These are phyloP conservation scores for Zarea fungicola DNA, from an alignment of 2,329 filamentous ascomycete species.

Conservation along the genomic window DNA sequence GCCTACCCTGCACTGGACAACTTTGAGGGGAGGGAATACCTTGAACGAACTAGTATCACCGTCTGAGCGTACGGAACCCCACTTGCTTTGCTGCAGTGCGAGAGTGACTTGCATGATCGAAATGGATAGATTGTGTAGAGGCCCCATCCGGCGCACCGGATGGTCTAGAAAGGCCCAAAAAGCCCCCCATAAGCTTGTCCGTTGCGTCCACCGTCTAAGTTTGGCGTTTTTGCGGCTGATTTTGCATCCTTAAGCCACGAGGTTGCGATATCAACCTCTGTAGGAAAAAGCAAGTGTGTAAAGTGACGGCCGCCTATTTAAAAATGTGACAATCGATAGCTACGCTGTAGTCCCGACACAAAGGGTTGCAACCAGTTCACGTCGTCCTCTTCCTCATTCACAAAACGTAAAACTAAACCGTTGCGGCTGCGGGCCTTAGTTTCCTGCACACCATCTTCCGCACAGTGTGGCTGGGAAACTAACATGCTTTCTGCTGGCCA, in stretches of 20 bases:
- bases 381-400: not conserved
- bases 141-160: not conserved
- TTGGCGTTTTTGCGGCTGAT: not conserved
- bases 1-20: conserved; percentile 4
- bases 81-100: not conserved
- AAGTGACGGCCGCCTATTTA: too few species aligned
- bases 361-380: not conserved
- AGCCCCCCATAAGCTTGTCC: conserved; percentile 4
- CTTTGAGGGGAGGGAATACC: not conserved
- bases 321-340: conserved; percentile 1
- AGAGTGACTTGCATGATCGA: conserved; percentile 11
- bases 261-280: not conserved
- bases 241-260: not conserved
- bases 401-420: not conserved
- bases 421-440: conserved; percentile 13
- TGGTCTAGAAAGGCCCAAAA: not conserved
- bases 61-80: conserved; percentile 5
- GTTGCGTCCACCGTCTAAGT: not conserved
- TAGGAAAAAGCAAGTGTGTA: conserved; percentile 4
- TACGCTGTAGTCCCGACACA: not conserved
- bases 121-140: not conserved
- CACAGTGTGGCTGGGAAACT: conserved; percentile 4
- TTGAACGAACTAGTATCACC: not conserved
- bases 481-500: not conserved
- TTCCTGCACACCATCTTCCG: conserved; percentile 7